phyloP scores from a whole-genome alignment of 202 grass and related monocot species.

The Setaria viridis region DNA sequence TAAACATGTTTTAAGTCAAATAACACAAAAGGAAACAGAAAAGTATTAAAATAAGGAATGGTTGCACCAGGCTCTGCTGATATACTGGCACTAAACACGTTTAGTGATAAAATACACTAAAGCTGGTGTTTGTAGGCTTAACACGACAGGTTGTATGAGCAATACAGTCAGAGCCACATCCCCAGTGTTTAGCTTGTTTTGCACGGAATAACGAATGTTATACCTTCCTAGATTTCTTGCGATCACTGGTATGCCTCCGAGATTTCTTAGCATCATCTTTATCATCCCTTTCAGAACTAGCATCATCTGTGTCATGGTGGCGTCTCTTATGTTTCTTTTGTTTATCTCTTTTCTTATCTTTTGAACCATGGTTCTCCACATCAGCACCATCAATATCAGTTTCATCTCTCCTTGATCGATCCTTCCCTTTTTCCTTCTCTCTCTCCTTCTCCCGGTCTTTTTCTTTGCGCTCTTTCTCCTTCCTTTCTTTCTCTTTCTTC shows the following conservation, averaged over 20 bases:
- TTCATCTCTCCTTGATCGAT: slow-evolving; percentile 77
- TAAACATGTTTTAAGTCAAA: slow-evolving; percentile 12
- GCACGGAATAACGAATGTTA: slow-evolving; percentile 46
- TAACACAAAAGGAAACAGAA: slow-evolving; percentile 32
- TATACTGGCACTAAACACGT: not conserved
- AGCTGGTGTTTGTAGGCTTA: not conserved
- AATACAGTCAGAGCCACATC: slow-evolving; percentile 4
- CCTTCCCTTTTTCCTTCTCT: slow-evolving; percentile 83
- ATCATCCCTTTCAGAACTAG: slow-evolving; percentile 83
- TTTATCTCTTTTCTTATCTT: slow-evolving; percentile 91
- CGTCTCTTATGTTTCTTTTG: slow-evolving; percentile 95
- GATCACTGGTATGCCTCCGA: slow-evolving; percentile 78
- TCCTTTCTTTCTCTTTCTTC: slow-evolving; percentile 56
- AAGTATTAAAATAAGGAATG: slow-evolving; percentile 8
- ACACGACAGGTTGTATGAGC: slow-evolving; percentile 9
- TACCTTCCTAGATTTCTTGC: slow-evolving; percentile 98
- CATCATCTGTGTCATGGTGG: slow-evolving; percentile 74
- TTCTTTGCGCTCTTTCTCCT: slow-evolving; percentile 70
- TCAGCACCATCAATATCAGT: slow-evolving; percentile 71
- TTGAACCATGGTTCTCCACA: slow-evolving; percentile 63
- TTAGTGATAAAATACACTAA: not conserved
- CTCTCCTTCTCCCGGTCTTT: slow-evolving; percentile 65
- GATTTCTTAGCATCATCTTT: slow-evolving; percentile 87
- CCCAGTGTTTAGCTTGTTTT: slow-evolving; percentile 45
- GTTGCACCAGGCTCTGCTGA: slow-evolving; percentile 8